Conservation (phyloP, 768 basidiomycete species). For the Glaciozyma martinii region DNA sequence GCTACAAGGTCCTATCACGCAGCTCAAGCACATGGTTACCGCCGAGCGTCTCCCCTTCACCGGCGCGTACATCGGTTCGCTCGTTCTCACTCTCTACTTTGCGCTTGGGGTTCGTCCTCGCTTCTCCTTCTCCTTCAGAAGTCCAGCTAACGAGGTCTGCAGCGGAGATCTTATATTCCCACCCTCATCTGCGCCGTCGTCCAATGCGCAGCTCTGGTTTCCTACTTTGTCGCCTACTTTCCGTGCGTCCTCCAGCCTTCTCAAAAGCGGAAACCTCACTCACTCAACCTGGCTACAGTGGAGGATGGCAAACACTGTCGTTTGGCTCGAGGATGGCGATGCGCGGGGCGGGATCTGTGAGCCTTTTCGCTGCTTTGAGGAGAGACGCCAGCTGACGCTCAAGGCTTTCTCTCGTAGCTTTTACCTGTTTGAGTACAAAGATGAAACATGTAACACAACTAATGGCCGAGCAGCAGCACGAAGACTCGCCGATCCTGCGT, state of each 20-base stretch:
- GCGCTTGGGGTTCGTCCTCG: constrained; percentile 63
- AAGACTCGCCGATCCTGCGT: no score
- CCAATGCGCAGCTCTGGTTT: constrained; percentile 73
- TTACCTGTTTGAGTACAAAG: no score
- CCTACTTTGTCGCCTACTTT: constrained; percentile 90
- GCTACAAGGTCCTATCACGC: constrained; percentile 69
- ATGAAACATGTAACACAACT: no score
- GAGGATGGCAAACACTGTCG: constrained; percentile 24
- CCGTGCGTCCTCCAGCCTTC: constrained; percentile 53
- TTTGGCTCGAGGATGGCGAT: constrained; percentile 27
- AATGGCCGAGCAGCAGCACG: no score
- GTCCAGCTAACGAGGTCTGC: constrained; percentile 6
- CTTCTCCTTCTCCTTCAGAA: background rate
- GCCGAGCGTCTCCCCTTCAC: constrained; percentile 45
- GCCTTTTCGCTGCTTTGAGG: background rate
- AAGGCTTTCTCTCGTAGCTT: no score
- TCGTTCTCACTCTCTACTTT: constrained; percentile 83
- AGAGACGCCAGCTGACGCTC: background rate
- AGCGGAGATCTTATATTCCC: constrained; percentile 78
- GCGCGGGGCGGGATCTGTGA: constrained; percentile 24
- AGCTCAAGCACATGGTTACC: constrained; percentile 63
- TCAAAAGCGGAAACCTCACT: constrained; percentile 1
- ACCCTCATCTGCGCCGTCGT: constrained; percentile 73
- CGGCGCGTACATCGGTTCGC: constrained; percentile 66
- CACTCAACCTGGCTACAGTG: background rate